Base-by-base conservation (phyloP, 139 green algal genomes). In the Micromonas pusilla region DNA sequence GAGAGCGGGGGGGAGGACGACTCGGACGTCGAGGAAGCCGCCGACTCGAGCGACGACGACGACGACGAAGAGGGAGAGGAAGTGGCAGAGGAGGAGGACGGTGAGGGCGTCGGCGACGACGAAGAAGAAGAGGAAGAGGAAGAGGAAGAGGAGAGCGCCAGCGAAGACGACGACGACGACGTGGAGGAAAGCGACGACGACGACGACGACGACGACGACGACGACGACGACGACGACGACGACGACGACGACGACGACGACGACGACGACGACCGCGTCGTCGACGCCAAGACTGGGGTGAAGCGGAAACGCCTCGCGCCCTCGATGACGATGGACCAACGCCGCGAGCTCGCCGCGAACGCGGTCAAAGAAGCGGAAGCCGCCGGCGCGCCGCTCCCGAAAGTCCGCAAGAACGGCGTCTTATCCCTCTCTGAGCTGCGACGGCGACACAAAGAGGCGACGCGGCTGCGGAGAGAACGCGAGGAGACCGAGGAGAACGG, bases 51-150 rank as follows among this genome's bases (percentile, higher is more conserved):
- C 32, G 45, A 83, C 62, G 73, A 21, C 72, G 80, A 85, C 28
- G 79, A 80, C 2, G 73, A n/a, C 21, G 79, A 80, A 57, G 34
- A 57, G 9, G 52, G 66, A 6, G 36, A 20, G 2, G 81, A 82
- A 20, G 66, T n/a, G 25, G 68, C 67, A n/a, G 77, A 80, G 19
- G 82, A 83, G 45, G 81, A 83, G 52, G 81, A 81, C 1, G 82
- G 81, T 9, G 73, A 79, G 26, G 76, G 80, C 52, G 76, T 70
- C 26, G 76, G 76, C 28, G 81, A 80, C 16, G 64, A 70, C 20
- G 77, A 77, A 60, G 39, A 52, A 52, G 68, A 79, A 21, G 74
- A 79, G 13, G 39, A 64, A 36, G 72, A 19, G 21, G 79, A 83
- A 72, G 65, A 72, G 21, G n/a, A n/a, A n/a, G n/a, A n/a, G 9